Evolutionary conservation across 441 rosid species (phyloP), one percentile per base, ranked within the genome.

Genomic region (Populus hybrid): DNA sequence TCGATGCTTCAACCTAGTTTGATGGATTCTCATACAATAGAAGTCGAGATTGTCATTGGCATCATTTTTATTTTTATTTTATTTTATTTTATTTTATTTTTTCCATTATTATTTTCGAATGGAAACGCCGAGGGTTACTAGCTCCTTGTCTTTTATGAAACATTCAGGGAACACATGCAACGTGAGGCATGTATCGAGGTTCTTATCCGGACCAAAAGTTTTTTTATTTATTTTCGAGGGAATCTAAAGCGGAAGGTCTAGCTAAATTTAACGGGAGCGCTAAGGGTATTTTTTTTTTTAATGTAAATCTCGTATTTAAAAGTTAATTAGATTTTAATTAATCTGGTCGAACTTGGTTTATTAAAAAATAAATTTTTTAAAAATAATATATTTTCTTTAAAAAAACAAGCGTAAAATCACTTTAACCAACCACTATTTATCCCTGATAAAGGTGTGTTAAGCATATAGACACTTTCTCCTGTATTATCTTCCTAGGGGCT

Each of bases 401-500:
- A 31, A n/a, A 31, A 31, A 31, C 1, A 31, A 31, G 1, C 33
- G 1, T 31, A 1, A 31, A 31, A 31, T 31, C 6, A 31, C 33
- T 31, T 31, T 31, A 31, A 31, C 36, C 36, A 7, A 6, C 36
- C 36, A 6, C 36, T 33, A 1, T 1, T 6, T 33, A 33, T 33
- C 36, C 36, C 0, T 33, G 7, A 33, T 33, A 33, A 33, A 33
- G 36, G 36, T 33, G 0, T 6, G 36, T 33, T 33, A 33, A 33
- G 36, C 36, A 6, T 33, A 1, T 6, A 33, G 36, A 33, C 36
- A 33, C 36, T 33, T 33, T 33, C 36, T 33, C 36, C 36, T 1
- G 36, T 33, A 33, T 33, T 33, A 80, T 78, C 74, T 50, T 18
- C 26, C 31, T 63, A 74, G 59, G 80, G 81, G 61, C 33, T 80